Conservation (phyloP, 345 rosid genomes). For the Cochlearia excelsa region DNA sequence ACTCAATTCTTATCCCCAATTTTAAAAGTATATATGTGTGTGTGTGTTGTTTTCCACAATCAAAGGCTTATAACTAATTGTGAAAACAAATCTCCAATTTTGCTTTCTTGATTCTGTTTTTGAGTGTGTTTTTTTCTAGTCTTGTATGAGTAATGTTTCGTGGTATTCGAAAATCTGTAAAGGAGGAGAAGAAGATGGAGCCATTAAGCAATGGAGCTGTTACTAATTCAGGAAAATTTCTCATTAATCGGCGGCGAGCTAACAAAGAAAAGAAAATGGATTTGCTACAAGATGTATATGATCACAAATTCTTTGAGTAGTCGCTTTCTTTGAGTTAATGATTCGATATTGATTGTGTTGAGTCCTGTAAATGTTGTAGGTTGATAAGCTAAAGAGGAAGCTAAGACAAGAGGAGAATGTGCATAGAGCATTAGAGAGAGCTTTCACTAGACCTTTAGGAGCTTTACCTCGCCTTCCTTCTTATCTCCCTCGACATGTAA, state of each 20-base stretch:
- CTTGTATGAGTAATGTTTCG: conserved; percentile 22
- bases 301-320: conserved; percentile 13
- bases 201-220: conserved; percentile 38
- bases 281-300: conserved; percentile 81
- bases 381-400: conserved; percentile 90
- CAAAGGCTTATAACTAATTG: conserved; percentile 42
- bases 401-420: conserved; percentile 95
- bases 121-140: conserved; percentile 1
- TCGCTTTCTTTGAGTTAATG: background rate
- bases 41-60: conserved; percentile 44
- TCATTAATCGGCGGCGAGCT: conserved; percentile 52
- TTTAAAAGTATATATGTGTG: conserved; percentile 16
- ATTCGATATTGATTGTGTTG: background rate
- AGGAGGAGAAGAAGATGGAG: conserved; percentile 52
- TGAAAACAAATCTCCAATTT: no score
- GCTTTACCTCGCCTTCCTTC: conserved; percentile 96
- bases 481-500: conserved; percentile 83
- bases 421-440: conserved; percentile 93
- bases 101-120: conserved; percentile 25
- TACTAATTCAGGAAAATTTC: conserved; percentile 43
- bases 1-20: conserved; percentile 50
- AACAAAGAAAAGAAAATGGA: conserved; percentile 77
- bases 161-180: conserved; percentile 32
- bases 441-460: conserved; percentile 89
- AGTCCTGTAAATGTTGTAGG: conserved; percentile 40